These are phyloP conservation scores for Termitomyces sp. DNA, from an alignment of 768 basidiomycete species.

Conservation along the genomic window DNA sequence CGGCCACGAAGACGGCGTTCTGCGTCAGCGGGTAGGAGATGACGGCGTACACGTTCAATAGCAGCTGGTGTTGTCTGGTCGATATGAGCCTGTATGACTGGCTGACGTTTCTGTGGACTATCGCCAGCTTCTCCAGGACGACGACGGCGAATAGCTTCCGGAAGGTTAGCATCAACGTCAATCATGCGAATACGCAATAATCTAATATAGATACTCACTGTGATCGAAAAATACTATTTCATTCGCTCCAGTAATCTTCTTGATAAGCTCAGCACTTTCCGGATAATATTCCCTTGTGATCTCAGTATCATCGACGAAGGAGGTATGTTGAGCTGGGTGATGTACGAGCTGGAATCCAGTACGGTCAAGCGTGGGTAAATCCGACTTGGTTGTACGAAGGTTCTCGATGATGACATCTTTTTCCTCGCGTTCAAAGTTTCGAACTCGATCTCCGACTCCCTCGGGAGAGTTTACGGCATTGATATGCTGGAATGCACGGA, in stretches of 20 bases:
- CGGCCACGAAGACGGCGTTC: slow-evolving; percentile 29
- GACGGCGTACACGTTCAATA: slow-evolving; percentile 31
- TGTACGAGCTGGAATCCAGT: slow-evolving; percentile 47
- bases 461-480: too few relatives aligned
- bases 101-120: slow-evolving; percentile 28
- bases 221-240: too few relatives aligned
- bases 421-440: too few relatives aligned
- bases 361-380: slow-evolving; percentile 41
- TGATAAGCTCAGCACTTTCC: slow-evolving; percentile 53
- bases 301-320: slow-evolving; percentile 47
- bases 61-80: slow-evolving; percentile 37
- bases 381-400: slow-evolving; percentile 48
- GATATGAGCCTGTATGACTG: slow-evolving; percentile 33
- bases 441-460: too few relatives aligned
- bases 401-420: slow-evolving; percentile 45
- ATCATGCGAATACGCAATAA: neutral
- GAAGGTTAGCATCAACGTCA: too few relatives aligned
- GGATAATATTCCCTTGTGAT: slow-evolving; percentile 56
- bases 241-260: too few relatives aligned
- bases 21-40: slow-evolving; percentile 35
- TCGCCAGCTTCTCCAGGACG: slow-evolving; percentile 26
- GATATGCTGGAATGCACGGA: too few relatives aligned
- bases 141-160: slow-evolving; percentile 31
- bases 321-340: slow-evolving; percentile 37
- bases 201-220: slow-evolving; percentile 36